A percentile compares a stretch with the other conserved stretches of the same genome.
These are phyloP conservation scores for Pythium guiyangense DNA, from an alignment of 352 stramenopile genomes.

Conservation along the genomic window DNA sequence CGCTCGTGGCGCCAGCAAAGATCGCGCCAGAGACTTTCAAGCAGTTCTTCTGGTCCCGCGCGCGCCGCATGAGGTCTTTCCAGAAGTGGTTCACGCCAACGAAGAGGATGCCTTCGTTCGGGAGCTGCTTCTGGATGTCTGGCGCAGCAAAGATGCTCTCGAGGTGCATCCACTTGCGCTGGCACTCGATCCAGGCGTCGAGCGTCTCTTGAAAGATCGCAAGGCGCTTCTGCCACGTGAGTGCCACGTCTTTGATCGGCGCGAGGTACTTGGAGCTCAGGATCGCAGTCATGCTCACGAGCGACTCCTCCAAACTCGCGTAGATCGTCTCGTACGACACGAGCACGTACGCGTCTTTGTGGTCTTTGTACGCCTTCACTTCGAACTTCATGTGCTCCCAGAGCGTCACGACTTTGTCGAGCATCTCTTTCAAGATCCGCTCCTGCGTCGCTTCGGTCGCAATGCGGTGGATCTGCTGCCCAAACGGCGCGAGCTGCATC, in stretches of 20 bases:
- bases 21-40: conserved; percentile 57
- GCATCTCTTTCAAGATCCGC: conserved; percentile 79
- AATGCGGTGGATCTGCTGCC: conserved; percentile 75
- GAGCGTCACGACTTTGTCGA: conserved; percentile 79
- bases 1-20: conserved; percentile 19
- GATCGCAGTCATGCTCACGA: conserved; percentile 88
- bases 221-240: conserved; percentile 64
- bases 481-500: conserved; percentile 72
- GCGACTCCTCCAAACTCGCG: conserved; percentile 83
- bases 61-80: conserved; percentile 72
- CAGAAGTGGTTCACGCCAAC: conserved; percentile 68
- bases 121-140: conserved; percentile 82
- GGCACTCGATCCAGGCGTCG: conserved; percentile 74
- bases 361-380: conserved; percentile 88
- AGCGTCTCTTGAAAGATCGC: conserved; percentile 79
- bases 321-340: conserved; percentile 76
- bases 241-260: conserved; percentile 69
- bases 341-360: conserved; percentile 86
- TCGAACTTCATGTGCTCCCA: conserved; percentile 89
- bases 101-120: conserved; percentile 59
- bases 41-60: conserved; percentile 54
- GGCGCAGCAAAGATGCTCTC: conserved; percentile 79
- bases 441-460: conserved; percentile 88
- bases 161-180: conserved; percentile 80
- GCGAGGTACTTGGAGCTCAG: conserved; percentile 87